Conservation (phyloP, 768 basidiomycete species). For the Terana coerulea region DNA sequence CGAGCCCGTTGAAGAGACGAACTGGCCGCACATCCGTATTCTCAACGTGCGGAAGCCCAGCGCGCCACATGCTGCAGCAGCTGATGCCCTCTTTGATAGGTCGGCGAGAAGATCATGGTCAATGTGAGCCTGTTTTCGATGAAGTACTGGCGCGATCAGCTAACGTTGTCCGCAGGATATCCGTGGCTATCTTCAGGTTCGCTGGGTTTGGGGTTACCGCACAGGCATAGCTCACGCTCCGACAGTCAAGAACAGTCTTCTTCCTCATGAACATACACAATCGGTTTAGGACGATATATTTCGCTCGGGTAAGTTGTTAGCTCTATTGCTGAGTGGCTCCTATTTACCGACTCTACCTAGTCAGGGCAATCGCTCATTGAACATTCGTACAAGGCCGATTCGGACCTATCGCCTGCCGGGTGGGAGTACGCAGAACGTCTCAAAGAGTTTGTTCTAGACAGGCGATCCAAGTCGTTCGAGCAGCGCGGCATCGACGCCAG, state of each 20-base stretch:
- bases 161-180: conserved; percentile 59
- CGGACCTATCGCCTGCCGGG: conserved; percentile 90
- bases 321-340: not conserved
- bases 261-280: conserved; percentile 99
- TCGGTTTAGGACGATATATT: conserved; percentile 88
- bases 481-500: conserved; percentile 61
- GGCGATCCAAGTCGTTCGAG: conserved; percentile 73
- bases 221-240: not conserved
- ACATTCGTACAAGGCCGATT: conserved; percentile 98
- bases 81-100: conserved; percentile 38
- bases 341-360: conserved; percentile 37
- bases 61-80: not conserved
- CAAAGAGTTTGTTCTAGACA: conserved; percentile 85
- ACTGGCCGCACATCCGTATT: conserved; percentile 92
- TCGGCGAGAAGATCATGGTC: conserved; percentile 94
- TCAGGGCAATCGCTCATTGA: conserved; percentile 98
- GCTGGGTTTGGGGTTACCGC: conserved; percentile 14
- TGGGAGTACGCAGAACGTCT: conserved; percentile 93
- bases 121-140: conserved; percentile 52
- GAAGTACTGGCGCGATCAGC: conserved; percentile 1
- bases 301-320: conserved; percentile 71
- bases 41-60: conserved; percentile 61
- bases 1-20: conserved; percentile 86
- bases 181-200: conserved; percentile 82
- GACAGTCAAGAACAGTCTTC: conserved; percentile 89